These are phyloP conservation scores for Podila verticillata DNA, from an alignment of 192 early-diverging fungal species.

Conservation along the genomic window DNA sequence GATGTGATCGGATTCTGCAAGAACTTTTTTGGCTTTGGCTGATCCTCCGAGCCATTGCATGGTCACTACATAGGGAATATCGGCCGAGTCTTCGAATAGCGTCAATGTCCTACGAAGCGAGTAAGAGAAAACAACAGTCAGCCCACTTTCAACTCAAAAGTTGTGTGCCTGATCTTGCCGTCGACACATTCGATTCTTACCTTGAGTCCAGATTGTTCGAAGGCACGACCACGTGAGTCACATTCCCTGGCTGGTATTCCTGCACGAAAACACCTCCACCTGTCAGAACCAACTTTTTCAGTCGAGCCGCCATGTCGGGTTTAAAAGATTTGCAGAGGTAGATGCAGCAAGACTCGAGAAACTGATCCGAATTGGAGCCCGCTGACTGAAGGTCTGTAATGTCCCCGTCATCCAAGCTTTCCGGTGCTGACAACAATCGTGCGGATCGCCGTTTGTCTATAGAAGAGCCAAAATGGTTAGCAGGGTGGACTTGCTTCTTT, in stretches of 20 bases:
- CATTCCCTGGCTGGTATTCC: conserved; percentile 23
- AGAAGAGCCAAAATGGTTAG: no score
- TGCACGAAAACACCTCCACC: conserved; percentile 25
- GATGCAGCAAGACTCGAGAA: conserved; percentile 33
- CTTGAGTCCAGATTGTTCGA: conserved; percentile 12
- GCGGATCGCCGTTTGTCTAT: no score
- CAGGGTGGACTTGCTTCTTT: no score
- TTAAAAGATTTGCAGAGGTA: conserved; percentile 23
- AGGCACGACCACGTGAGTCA: conserved; percentile 42
- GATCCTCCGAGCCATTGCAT: conserved; percentile 28
- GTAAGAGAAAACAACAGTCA: not conserved
- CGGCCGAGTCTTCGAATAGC: conserved; percentile 1
- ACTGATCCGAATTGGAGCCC: conserved; percentile 2
- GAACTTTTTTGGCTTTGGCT: conserved; percentile 11
- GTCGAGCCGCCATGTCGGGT: not conserved
- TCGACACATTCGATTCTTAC: not conserved
- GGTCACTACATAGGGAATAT: conserved; percentile 30
- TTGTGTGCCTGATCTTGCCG: not conserved
- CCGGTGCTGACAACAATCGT: no score
- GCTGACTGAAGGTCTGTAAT: not conserved
- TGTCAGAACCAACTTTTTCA: conserved; percentile 28
- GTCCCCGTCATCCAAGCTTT: not conserved
- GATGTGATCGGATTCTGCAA: conserved; percentile 27
- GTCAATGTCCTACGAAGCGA: conserved; percentile 12
- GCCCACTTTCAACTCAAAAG: not conserved